Base-by-base conservation (phyloP, 1,284 basidiomycete genomes). In the Apiotrichum sp. region DNA sequence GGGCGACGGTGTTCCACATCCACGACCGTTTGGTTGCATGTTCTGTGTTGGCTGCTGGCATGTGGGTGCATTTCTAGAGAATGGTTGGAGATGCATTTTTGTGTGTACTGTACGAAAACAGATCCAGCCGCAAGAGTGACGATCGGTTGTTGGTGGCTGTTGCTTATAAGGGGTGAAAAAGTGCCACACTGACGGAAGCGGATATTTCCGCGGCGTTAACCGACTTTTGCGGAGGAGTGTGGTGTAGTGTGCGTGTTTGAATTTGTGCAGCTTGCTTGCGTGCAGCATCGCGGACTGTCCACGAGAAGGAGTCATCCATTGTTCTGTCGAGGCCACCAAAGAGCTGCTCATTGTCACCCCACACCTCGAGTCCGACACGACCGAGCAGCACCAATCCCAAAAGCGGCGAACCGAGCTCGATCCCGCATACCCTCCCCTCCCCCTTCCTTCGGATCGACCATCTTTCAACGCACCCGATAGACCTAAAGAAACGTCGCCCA, bases 321-420 rank as follows among this genome's bases (percentile, higher is more conserved):
- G 46, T 53, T 47, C 40, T 53, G 46, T 48, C 47, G 16, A 48
- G 29, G 47, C 47, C 47, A 48, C 36, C 47, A 48, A 31, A 38
- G 47, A 36, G 35, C 35, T 14, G 16, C 35, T 34, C 47, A 48
- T 48, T 48, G 47, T 38, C 47, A 48, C 47, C 47, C 47, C 14
- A 46, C 51, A 45, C 34, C 58, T 60, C 55, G 55, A 52, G 52
- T 54, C 58, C 38, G 47, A 32, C 58, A 48, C 50, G 50, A 55
- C 53, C 59, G 55, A 52, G 41, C 39, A 35, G 33, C 34, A 9
- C 39, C 41, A 53, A 52, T 22, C 11, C 39, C 43, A 51, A 55
- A 55, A 50, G n/a, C 16, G 44, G 42, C 33, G 52, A 54, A 53
- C 49, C 22, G 22, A 22, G 22, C 22, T 22, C 22, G 22, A 22